A percentile compares a stretch with the other conserved stretches of the same genome.
Evolutionary conservation across 306 rosid genomes (phyloP).

Genomic region (Cicer pinnatifidum): DNA sequence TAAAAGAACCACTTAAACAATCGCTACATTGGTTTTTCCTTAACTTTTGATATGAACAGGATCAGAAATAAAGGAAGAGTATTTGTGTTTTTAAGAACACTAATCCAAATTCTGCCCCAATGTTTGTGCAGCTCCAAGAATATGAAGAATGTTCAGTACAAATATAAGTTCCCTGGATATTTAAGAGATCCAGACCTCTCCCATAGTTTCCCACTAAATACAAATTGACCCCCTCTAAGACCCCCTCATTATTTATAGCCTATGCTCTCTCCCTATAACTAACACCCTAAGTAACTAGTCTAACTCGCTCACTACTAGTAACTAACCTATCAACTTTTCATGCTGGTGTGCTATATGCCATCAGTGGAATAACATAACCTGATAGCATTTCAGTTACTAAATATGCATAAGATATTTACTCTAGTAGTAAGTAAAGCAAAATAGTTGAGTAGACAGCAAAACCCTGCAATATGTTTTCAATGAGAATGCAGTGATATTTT

Average conservation of each 20-base stretch:
- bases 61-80: background rate
- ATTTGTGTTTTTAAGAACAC: background rate
- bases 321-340: background rate
- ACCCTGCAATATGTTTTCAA: slow-evolving; percentile 26
- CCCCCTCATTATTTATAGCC: background rate
- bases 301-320: background rate
- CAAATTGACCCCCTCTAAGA: slow-evolving; percentile 8
- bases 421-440: slow-evolving; percentile 20
- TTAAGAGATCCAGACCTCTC: background rate
- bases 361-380: slow-evolving; percentile 25
- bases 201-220: background rate
- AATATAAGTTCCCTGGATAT: background rate
- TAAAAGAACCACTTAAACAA: slow-evolving; percentile 3
- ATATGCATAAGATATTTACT: slow-evolving; percentile 14
- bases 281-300: background rate
- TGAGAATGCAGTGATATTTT: slow-evolving; percentile 39
- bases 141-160: background rate
- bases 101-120: background rate
- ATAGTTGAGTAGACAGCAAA: slow-evolving; percentile 29
- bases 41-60: background rate
- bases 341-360: slow-evolving; percentile 30
- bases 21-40: slow-evolving; percentile 31
- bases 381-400: slow-evolving; percentile 29
- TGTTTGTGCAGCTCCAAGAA: background rate
- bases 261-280: background rate